Percentiles rank a stretch among this genome's conserved stretches.
Conservation (phyloP, 2,329 filamentous ascomycete genomes). For the Thelonectria olida region DNA sequence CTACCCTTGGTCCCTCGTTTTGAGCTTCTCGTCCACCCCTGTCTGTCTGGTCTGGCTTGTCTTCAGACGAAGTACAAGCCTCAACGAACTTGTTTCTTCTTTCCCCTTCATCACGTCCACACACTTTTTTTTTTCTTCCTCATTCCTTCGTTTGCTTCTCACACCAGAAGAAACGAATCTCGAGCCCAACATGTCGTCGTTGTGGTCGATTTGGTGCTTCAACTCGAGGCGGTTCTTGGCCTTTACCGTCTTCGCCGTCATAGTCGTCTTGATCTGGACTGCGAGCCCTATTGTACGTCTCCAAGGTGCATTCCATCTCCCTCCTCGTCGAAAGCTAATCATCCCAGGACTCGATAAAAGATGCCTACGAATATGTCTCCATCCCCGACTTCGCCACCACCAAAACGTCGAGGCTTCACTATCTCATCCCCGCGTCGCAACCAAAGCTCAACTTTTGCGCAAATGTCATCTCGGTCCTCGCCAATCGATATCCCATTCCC, state of each 20-base stretch:
- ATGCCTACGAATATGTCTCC: not conserved
- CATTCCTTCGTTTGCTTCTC: not conserved
- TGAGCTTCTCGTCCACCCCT: not conserved
- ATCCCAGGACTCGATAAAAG: not conserved
- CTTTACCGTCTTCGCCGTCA: not conserved
- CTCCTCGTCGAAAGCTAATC: not conserved
- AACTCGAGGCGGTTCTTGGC: not conserved
- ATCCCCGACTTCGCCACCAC: not conserved
- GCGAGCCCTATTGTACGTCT: not conserved
- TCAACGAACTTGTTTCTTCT: not conserved
- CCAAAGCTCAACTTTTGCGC: slow-evolving; percentile 29
- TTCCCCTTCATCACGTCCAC: too few species aligned
- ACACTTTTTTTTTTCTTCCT: not conserved
- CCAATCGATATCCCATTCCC: slow-evolving; percentile 35
- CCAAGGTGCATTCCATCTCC: too few species aligned
- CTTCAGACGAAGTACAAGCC: too few species aligned
- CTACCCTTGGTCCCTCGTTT: not conserved
- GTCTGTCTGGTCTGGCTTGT: not conserved
- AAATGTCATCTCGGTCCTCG: slow-evolving; percentile 29
- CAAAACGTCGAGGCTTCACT: slow-evolving; percentile 27
- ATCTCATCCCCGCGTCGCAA: slow-evolving; percentile 30
- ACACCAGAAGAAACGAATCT: not conserved
- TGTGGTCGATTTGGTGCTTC: not conserved
- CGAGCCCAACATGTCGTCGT: not conserved
- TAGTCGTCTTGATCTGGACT: not conserved